Conservation (phyloP, 2,329 filamentous ascomycete species). For the Claviceps paspali region DNA sequence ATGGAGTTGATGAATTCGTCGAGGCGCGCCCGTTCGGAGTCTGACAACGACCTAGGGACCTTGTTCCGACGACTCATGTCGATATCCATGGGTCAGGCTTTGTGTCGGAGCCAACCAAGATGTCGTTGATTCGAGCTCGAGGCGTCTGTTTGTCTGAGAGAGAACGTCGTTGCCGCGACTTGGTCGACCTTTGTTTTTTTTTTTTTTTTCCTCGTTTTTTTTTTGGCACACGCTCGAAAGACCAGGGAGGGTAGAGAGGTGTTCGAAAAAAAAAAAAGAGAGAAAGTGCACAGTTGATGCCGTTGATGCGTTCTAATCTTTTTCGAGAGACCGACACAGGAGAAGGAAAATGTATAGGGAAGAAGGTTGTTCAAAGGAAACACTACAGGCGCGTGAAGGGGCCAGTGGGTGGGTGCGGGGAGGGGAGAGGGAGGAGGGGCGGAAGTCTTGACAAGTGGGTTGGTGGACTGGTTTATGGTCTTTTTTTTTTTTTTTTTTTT, state of each 20-base stretch:
- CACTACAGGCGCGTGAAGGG: slow-evolving; percentile 5
- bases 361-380: slow-evolving; percentile 3
- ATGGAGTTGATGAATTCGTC: slow-evolving; percentile 90
- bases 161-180: slow-evolving; percentile 3
- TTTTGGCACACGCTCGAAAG: too few relatives aligned
- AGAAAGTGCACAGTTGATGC: not conserved
- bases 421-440: slow-evolving; percentile 4
- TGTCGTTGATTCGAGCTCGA: slow-evolving; percentile 2
- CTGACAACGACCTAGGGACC: slow-evolving; percentile 63
- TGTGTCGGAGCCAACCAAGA: slow-evolving; percentile 5
- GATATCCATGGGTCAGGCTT: slow-evolving; percentile 33
- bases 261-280: not conserved
- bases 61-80: slow-evolving; percentile 79
- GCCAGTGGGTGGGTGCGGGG: slow-evolving; percentile 7
- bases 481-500: slow-evolving; percentile 1
- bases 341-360: not conserved
- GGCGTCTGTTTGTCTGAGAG: not conserved
- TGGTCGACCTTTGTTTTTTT: not conserved
- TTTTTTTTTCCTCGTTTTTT: too few relatives aligned
- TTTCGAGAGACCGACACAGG: not conserved
- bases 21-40: slow-evolving; percentile 66
- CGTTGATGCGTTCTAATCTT: not conserved
- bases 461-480: slow-evolving; percentile 4
- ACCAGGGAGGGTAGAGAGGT: too few relatives aligned
- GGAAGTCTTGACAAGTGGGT: slow-evolving; percentile 4